Evolutionary conservation across 1,284 basidiomycete genomes (phyloP), one percentile per base, ranked within the genome.

Genomic region (Neolentinus lepideus): DNA sequence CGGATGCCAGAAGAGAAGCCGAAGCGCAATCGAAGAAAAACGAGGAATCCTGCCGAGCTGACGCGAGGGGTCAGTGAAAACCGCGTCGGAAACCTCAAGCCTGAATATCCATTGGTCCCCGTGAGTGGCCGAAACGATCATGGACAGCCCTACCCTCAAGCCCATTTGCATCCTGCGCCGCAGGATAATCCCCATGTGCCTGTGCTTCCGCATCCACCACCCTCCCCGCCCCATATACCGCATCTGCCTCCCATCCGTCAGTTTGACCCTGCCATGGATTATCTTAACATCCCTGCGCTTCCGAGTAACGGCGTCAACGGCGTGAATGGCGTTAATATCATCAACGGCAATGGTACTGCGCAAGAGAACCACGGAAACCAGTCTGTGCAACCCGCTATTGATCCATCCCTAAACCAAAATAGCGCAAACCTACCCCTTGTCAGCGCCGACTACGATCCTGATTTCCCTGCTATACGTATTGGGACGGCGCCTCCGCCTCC

Each of bases 1-100:
- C 83, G 88, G 21, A 78, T 81, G 61, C 71, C 82, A 0, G 85
- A 88, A 60, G 83, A 81, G 61, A 87, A 82, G 64, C 72, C 74
- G 0, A 87, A 79, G 65, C 79, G 79, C 26, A 60, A 67, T 11
- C 72, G 83, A 56, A 85, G 76, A 67, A 83, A 75, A 63, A 38
- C 31, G 4, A 31, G 25, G 25, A 52, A 43, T n/a, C 38, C 38
- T 16, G 38, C 38, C 16, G 38, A 43, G 19, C 38, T 43, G 38
- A 43, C 38, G 19, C 16, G 12, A 43, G 47, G 47, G 12, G 14
- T 50, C 27, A 21, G 47, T 50, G 47, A 29, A 21, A 50, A 22
- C 22, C 4, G 47, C 9, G 47, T 25, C 12, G 47, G 47, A 25
- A 43, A 43, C 16, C 38, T 43, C 16, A 6, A n/a, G 38, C 38